These are phyloP conservation scores for Agaricus sinodeliciosus DNA, from an alignment of 768 basidiomycete genomes.

Conservation along the genomic window DNA sequence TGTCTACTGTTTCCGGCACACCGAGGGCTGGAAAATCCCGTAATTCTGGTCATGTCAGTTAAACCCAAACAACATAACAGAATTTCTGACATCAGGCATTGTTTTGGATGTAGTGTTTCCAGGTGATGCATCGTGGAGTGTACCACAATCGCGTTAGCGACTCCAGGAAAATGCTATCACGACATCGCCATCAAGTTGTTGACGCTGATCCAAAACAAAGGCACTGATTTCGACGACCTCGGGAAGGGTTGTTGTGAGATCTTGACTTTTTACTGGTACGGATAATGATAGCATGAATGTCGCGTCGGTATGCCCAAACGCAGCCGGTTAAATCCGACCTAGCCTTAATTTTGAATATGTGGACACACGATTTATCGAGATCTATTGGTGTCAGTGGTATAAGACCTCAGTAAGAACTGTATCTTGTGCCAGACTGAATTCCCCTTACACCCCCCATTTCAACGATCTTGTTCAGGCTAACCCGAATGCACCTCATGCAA, in stretches of 20 bases:
- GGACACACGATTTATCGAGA: constrained; percentile 4
- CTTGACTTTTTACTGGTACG: not conserved
- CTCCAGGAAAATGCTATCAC: too few species aligned
- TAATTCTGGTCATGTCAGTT: too few species aligned
- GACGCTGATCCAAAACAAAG: too few species aligned
- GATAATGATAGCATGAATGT: constrained; percentile 1
- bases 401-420: not conserved
- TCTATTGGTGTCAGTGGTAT: constrained; percentile 8
- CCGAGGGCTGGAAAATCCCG: too few species aligned
- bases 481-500: not conserved
- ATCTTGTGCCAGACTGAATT: not conserved
- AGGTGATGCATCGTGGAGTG: too few species aligned
- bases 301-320: not conserved
- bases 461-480: not conserved
- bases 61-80: too few species aligned
- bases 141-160: too few species aligned
- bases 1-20: too few species aligned
- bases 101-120: too few species aligned
- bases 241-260: not conserved
- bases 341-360: constrained; percentile 3
- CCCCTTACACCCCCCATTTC: not conserved
- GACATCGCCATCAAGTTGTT: too few species aligned
- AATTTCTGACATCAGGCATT: too few species aligned
- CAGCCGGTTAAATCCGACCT: constrained; percentile 5
- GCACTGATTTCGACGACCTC: too few species aligned